Evolutionary conservation across 768 basidiomycete species (phyloP).

Genomic region (Paxillus rubicundulus): DNA sequence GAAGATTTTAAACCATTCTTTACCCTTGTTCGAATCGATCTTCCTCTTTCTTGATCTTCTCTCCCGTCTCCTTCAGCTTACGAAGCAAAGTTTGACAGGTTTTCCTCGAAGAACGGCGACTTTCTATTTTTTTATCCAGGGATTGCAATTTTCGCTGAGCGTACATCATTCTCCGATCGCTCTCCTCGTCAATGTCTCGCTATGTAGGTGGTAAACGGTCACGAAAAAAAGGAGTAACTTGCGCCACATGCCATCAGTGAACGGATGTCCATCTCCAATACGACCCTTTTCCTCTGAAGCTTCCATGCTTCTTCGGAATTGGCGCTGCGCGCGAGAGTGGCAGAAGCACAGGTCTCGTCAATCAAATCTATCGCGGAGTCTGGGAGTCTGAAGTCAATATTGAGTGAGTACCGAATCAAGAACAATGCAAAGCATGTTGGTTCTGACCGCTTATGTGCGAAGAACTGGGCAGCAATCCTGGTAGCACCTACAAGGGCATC

Average conservation of each 20-base stretch:
- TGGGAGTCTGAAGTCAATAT: constrained; percentile 2
- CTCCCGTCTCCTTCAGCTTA: not conserved
- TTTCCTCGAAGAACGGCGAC: not conserved
- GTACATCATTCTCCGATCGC: not conserved
- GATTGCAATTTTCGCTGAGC: not conserved
- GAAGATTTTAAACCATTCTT: not conserved
- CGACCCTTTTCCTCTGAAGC: constrained; percentile 1
- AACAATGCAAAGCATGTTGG: not conserved
- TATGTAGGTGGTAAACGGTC: not conserved
- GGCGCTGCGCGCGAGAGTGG: not conserved
- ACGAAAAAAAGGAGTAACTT: too few relatives aligned
- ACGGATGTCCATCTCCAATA: constrained; percentile 4
- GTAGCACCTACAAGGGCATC: constrained; percentile 2
- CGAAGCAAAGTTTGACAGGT: not conserved
- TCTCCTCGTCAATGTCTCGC: constrained; percentile 7
- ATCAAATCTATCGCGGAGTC: constrained; percentile 6
- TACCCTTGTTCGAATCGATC: not conserved
- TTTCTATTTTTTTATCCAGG: not conserved
- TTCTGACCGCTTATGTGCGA: constrained; percentile 8
- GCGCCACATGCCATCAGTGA: not conserved
- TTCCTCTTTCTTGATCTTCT: constrained; percentile 1
- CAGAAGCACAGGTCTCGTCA: constrained; percentile 2
- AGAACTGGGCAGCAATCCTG: constrained; percentile 2
- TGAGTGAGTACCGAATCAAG: not conserved
- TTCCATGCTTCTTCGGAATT: constrained; percentile 4